Percentiles rank a stretch among this genome's conserved stretches.
phyloP scores from a whole-genome alignment of 78 protist species.

The Tieghemostelium lacteum region DNA sequence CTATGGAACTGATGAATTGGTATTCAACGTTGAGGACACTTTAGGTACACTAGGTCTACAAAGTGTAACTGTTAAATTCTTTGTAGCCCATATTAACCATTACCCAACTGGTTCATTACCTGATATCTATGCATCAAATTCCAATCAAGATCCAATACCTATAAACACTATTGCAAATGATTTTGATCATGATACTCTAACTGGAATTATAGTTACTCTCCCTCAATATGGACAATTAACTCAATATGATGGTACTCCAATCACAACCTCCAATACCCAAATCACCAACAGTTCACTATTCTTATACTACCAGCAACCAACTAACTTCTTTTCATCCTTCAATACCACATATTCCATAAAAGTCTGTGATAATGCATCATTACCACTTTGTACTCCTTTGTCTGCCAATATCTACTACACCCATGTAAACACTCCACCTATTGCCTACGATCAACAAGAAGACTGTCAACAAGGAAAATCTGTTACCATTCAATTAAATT shows the following conservation, averaged over 20 bases:
- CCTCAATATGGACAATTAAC: not conserved
- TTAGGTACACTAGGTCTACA: not conserved
- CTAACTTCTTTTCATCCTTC: not conserved
- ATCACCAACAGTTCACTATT: not conserved
- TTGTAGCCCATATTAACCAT: conserved; percentile 20
- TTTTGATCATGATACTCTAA: not conserved
- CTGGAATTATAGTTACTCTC: not conserved
- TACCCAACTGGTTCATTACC: too few relatives aligned
- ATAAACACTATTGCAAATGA: not conserved
- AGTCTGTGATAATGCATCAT: not conserved
- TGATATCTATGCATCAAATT: not conserved
- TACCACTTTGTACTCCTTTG: not conserved
- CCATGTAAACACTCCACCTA: not conserved
- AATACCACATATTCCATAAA: not conserved
- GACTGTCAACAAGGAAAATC: not conserved
- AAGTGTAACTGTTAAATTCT: not conserved
- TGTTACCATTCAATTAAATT: not conserved
- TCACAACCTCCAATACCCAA: not conserved
- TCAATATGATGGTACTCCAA: not conserved
- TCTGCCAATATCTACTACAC: not conserved
- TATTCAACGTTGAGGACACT: not conserved
- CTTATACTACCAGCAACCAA: not conserved
- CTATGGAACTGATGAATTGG: not conserved
- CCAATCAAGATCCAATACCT: not conserved
- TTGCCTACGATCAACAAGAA: not conserved